Evolutionary conservation across 106 monocot genomes (phyloP).

Genomic region (Platanthera guangdongensis): DNA sequence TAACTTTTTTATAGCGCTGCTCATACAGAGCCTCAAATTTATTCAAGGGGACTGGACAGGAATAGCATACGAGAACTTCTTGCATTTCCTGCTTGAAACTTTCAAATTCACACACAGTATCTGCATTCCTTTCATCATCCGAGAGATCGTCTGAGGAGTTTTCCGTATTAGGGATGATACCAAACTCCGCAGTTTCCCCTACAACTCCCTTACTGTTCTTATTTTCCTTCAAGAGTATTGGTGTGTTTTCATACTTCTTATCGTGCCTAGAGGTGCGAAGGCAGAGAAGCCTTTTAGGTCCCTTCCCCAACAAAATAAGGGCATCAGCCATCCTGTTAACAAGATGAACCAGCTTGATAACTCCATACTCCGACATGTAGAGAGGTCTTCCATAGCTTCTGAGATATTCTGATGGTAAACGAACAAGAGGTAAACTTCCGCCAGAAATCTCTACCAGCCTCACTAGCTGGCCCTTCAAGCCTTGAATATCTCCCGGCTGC

Average conservation of each 20-base stretch:
- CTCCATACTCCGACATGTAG: conserved; percentile 74
- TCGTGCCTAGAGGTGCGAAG: conserved; percentile 28
- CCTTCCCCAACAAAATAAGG: conserved; percentile 53
- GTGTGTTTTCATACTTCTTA: conserved; percentile 31
- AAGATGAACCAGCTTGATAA: conserved; percentile 58
- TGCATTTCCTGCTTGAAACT: conserved; percentile 59
- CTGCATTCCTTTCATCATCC: conserved; percentile 58
- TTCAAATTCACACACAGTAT: conserved; percentile 24
- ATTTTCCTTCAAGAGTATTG: conserved; percentile 21
- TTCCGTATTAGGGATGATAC: conserved; percentile 16
- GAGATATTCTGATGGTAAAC: conserved; percentile 62
- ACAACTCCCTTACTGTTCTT: conserved; percentile 27
- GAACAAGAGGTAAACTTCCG: conserved; percentile 66
- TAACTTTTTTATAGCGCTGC: conserved; percentile 64
- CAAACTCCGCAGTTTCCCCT: conserved; percentile 19
- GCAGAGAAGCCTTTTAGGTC: conserved; percentile 43
- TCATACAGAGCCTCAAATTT: conserved; percentile 53
- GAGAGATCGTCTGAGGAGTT: conserved; percentile 68
- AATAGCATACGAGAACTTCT: conserved; percentile 85
- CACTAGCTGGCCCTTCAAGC: conserved; percentile 59
- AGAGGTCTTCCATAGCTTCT: conserved; percentile 59
- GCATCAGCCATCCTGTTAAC: conserved; percentile 53
- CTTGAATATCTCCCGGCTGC: conserved; percentile 71
- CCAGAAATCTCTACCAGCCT: conserved; percentile 58
- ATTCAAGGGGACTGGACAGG: conserved; percentile 39